Conservation (phyloP, 129 eudicot species). For the Flaveria sonorensis region DNA sequence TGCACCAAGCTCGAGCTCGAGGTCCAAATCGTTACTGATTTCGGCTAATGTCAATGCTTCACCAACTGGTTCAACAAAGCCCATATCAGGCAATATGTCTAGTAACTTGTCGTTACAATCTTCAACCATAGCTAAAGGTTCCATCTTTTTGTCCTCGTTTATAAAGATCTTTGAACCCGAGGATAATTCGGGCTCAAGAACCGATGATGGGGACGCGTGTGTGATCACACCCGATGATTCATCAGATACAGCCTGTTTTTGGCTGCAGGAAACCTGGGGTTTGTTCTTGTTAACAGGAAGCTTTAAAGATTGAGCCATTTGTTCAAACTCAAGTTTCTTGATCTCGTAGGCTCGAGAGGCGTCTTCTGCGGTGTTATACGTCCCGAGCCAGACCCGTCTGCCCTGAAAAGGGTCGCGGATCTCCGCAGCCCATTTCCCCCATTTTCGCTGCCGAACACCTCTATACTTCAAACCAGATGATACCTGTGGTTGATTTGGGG, state of each 20-base stretch:
- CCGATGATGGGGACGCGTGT: constrained; percentile 57
- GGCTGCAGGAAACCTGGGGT: background rate
- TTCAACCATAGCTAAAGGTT: background rate
- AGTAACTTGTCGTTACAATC: background rate
- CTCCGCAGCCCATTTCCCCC: constrained; percentile 97
- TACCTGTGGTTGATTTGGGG: constrained; percentile 16
- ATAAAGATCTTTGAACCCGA: constrained; percentile 24
- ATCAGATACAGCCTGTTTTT: constrained; percentile 41
- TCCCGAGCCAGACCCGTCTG: constrained; percentile 75
- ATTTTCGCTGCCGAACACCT: constrained; percentile 78
- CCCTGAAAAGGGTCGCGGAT: constrained; percentile 64
- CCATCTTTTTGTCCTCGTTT: constrained; percentile 14
- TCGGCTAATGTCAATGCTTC: constrained; percentile 45
- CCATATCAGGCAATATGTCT: constrained; percentile 19
- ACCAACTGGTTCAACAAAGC: constrained; percentile 26
- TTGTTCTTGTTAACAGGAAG: constrained; percentile 3
- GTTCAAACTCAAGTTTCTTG: constrained; percentile 60
- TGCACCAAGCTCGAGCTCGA: constrained; percentile 46
- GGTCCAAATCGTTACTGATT: constrained; percentile 40
- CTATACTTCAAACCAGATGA: constrained; percentile 41
- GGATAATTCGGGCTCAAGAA: constrained; percentile 44
- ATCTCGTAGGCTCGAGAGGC: constrained; percentile 66
- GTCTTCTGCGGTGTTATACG: constrained; percentile 63
- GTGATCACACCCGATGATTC: constrained; percentile 44
- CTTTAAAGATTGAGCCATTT: constrained; percentile 26